Base-by-base conservation (phyloP, 495 filamentous ascomycete species). In the Platismatia glauca region DNA sequence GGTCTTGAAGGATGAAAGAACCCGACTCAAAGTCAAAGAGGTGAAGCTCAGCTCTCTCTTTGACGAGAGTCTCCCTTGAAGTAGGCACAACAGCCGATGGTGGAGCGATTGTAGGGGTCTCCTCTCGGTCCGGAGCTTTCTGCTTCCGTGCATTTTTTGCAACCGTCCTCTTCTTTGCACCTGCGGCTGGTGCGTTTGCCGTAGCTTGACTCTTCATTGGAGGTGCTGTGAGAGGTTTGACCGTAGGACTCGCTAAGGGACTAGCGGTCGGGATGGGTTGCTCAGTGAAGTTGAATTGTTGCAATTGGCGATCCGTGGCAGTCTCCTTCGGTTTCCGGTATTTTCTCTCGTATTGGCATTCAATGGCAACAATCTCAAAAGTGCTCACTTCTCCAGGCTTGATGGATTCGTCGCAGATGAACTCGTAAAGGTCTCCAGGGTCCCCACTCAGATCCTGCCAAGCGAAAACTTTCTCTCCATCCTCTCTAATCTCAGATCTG, bases 261-360 rank as follows among this genome's bases (percentile, higher is more conserved):
- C 90, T 95, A 0, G 91, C 91, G 58, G 83, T 83, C 0, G 91
- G 91, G 38, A 96, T 90, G 0, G 88, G 85, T 66, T 88, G 82
- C 69, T 86, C 82, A 41, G 83, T 78, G 74, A 95, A 97, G 8
- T 82, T 82, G 71, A 98, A 96, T 63, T 91, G 81, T 29, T 83
- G 70, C 6, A 97, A 77, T 61, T 97, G 91, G 67, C 84, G 76
- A 55, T 92, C 87, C 0, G 89, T 92, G 0, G 93, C 95, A 48
- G 83, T 86, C 56, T 89, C 84, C 62, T 89, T 82, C 31, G 83
- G 86, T 70, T 84, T 87, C 38, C 89, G 84, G 72, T 89, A 93
- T 69, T 95, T 97, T 65, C 95, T 83, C 79, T 98, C 94, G 86
- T 91, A 98, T 72, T 98, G 94, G 72, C 95, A 97, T 79, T 96